Conservation (phyloP, 2,329 filamentous ascomycete species). For the Ophiostoma novo-ulmi region DNA sequence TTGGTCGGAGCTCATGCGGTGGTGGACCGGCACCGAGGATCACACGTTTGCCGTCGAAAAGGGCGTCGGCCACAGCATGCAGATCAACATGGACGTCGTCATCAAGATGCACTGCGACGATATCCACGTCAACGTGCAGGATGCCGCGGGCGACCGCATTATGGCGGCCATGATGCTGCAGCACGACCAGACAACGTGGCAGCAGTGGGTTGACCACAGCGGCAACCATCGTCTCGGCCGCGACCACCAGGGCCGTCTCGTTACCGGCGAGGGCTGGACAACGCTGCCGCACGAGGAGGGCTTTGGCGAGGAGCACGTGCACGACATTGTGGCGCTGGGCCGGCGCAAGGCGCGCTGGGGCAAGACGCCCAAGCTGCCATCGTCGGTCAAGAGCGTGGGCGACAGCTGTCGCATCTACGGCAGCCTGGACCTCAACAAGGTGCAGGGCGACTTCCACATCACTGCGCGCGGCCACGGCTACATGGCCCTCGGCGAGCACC, state of each 20-base stretch:
- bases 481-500: slow-evolving; percentile 68
- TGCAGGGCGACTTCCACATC: slow-evolving; percentile 97
- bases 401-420: slow-evolving; percentile 89
- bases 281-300: slow-evolving; percentile 55
- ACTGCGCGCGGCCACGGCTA: slow-evolving; percentile 96
- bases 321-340: slow-evolving; percentile 76
- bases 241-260: slow-evolving; percentile 50
- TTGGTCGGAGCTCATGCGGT: slow-evolving; percentile 70
- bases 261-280: slow-evolving; percentile 56
- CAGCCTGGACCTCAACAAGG: slow-evolving; percentile 87
- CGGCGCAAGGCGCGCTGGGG: slow-evolving; percentile 60
- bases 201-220: slow-evolving; percentile 69
- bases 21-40: slow-evolving; percentile 77
- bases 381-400: slow-evolving; percentile 44
- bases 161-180: slow-evolving; percentile 69
- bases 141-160: slow-evolving; percentile 87
- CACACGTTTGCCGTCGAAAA: slow-evolving; percentile 94
- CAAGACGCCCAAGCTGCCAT: slow-evolving; percentile 67
- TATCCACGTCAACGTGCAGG: slow-evolving; percentile 95
- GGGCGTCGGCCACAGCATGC: slow-evolving; percentile 76
- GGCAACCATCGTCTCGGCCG: slow-evolving; percentile 58
- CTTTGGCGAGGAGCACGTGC: slow-evolving; percentile 75
- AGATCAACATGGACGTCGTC: slow-evolving; percentile 94
- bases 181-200: slow-evolving; percentile 74
- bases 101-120: slow-evolving; percentile 81